These are phyloP conservation scores for Papilionanthe hybrid DNA, from an alignment of 116 monocot genomes.

Conservation along the genomic window DNA sequence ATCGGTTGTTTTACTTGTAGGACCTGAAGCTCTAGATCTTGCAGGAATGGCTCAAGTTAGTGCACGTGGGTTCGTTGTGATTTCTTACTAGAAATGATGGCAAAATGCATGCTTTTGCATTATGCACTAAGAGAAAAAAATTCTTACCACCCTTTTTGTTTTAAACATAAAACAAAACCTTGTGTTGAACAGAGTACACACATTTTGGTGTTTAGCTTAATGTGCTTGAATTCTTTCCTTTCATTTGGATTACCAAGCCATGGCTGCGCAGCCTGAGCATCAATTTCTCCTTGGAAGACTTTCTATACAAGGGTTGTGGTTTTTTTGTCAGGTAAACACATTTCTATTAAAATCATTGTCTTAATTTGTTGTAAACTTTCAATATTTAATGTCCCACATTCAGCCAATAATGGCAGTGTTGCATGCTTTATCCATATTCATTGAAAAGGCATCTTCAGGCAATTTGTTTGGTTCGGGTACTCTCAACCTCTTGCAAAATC, in stretches of 20 bases:
- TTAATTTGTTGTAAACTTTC: conserved; percentile 4
- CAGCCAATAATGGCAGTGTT: conserved; percentile 91
- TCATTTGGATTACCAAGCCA: conserved; percentile 84
- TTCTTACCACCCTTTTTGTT: too few species aligned
- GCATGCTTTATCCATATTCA: conserved; percentile 73
- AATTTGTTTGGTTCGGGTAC: conserved; percentile 69
- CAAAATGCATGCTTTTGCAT: conserved; percentile 5
- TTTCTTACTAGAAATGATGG: conserved; percentile 8
- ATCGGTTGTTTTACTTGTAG: conserved; percentile 43
- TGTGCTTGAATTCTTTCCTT: conserved; percentile 1
- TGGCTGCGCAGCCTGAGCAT: too few species aligned
- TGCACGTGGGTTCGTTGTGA: too few species aligned
- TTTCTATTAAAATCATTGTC: not conserved
- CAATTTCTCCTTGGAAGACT: conserved; percentile 94
- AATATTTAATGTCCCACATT: conserved; percentile 10
- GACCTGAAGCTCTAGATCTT: conserved; percentile 17
- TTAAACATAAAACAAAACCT: not conserved
- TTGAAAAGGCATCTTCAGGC: conserved; percentile 68
- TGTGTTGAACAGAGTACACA: not conserved
- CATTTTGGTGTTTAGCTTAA: not conserved
- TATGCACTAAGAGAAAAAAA: not conserved
- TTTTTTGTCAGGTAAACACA: conserved; percentile 79
- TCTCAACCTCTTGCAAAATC: conserved; percentile 87
- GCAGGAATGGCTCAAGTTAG: conserved; percentile 11
- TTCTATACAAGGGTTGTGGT: conserved; percentile 91